Conservation (phyloP, 2,329 filamentous ascomycete genomes). For the Ophiostoma quercus region DNA sequence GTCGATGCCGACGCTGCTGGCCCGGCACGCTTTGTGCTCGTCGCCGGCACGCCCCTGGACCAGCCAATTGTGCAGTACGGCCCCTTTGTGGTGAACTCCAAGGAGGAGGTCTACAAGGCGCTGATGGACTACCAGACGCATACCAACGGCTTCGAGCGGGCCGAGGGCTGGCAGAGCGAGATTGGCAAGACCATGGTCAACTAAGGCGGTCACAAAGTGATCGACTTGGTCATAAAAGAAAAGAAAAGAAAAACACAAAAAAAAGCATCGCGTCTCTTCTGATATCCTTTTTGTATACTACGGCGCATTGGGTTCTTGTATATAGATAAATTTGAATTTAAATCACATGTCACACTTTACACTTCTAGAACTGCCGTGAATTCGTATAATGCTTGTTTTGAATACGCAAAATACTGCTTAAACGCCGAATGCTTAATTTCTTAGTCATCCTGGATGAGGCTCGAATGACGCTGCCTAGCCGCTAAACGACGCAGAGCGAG, state of each 20-base stretch:
- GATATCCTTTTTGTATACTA: not conserved
- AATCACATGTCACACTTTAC: not conserved
- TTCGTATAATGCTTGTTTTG: not conserved
- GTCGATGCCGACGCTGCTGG: slow-evolving; percentile 62
- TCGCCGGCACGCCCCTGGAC: slow-evolving; percentile 74
- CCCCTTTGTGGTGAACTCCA: slow-evolving; percentile 70
- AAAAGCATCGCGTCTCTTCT: not conserved
- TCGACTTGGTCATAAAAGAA: not conserved
- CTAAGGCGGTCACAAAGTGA: not conserved
- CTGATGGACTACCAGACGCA: slow-evolving; percentile 68
- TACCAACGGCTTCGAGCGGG: slow-evolving; percentile 74
- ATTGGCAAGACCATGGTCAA: slow-evolving; percentile 70
- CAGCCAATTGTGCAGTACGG: slow-evolving; percentile 80
- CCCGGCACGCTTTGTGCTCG: slow-evolving; percentile 58
- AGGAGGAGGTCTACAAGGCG: slow-evolving; percentile 70
- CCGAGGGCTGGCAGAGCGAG: slow-evolving; percentile 73
- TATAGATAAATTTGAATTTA: not conserved
- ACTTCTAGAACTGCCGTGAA: not conserved
- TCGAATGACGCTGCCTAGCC: not conserved
- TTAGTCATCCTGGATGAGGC: not conserved
- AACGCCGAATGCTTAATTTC: not conserved
- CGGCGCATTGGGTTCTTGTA: not conserved
- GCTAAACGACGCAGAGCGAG: not conserved
- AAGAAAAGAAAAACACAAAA: not conserved
- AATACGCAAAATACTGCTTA: not conserved